These are phyloP conservation scores for Helotiales sp. DNA, from an alignment of 2,329 filamentous ascomycete species.

Conservation along the genomic window DNA sequence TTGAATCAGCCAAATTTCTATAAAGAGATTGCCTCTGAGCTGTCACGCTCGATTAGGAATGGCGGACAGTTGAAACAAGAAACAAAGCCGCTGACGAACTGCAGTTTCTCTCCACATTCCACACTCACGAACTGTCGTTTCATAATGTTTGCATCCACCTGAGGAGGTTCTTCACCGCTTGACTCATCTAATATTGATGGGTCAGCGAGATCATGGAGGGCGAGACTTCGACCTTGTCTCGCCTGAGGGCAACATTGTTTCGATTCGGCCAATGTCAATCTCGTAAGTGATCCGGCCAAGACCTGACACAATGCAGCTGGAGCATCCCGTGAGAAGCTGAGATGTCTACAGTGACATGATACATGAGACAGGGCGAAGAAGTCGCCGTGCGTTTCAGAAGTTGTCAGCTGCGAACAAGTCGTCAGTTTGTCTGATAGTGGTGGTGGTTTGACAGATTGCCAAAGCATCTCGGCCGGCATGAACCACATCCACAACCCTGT, in stretches of 20 bases:
- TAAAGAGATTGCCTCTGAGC: neutral
- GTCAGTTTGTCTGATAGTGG: neutral
- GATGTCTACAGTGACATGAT: neutral
- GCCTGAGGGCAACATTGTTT: neutral
- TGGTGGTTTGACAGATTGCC: neutral
- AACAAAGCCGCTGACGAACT: neutral
- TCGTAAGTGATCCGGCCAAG: too few relatives aligned
- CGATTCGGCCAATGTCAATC: neutral
- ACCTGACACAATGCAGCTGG: neutral
- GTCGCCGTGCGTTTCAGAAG: neutral
- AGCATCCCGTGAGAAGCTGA: neutral
- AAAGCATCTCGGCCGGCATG: neutral
- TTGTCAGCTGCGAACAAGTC: neutral
- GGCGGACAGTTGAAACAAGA: neutral
- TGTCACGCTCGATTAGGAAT: neutral
- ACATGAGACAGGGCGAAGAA: neutral
- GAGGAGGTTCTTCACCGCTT: neutral
- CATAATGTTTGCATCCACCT: neutral
- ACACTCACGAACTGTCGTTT: neutral
- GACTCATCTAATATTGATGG: neutral
- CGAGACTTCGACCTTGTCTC: neutral
- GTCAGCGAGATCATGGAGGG: neutral
- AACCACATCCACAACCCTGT: neutral
- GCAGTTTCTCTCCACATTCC: neutral
- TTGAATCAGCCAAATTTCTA: neutral